These are phyloP conservation scores for Metrosideros polymorpha DNA, from an alignment of 441 rosid genomes.

Conservation along the genomic window DNA sequence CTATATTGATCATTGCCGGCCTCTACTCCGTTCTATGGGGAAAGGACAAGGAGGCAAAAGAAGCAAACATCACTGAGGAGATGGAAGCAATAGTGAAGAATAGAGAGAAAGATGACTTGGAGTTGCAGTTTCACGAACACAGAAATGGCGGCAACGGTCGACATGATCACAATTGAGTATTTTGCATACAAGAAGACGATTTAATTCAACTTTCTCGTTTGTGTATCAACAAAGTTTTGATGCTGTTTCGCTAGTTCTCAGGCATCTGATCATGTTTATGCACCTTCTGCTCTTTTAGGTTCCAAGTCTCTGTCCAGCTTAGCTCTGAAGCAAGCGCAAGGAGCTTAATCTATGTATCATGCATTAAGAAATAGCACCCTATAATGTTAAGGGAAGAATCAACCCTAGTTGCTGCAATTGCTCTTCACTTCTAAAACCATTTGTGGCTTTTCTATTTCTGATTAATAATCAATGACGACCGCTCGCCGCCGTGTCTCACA, in stretches of 20 bases:
- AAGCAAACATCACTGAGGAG: not conserved
- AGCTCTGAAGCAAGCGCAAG: not conserved
- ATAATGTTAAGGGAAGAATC: not conserved
- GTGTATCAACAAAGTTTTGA: not conserved
- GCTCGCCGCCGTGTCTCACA: not conserved
- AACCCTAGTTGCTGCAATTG: not conserved
- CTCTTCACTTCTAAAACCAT: not conserved
- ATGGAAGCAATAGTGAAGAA: not conserved
- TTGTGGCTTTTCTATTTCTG: not conserved
- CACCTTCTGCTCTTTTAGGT: not conserved
- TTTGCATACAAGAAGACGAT: not conserved
- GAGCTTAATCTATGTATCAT: not conserved
- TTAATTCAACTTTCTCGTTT: not conserved
- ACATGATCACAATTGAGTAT: not conserved
- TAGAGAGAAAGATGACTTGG: not conserved
- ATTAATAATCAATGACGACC: not conserved
- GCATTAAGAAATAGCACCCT: not conserved
- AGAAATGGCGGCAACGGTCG: not conserved
- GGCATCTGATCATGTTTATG: not conserved
- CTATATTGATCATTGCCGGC: constrained; percentile 59
- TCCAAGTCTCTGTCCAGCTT: not conserved
- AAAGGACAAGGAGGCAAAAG: constrained; percentile 48
- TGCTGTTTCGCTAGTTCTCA: not conserved
- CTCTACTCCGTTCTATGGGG: constrained; percentile 87
- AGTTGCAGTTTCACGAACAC: not conserved